phyloP scores from a whole-genome alignment of 768 basidiomycete genomes.

The Podaxis sp. region DNA sequence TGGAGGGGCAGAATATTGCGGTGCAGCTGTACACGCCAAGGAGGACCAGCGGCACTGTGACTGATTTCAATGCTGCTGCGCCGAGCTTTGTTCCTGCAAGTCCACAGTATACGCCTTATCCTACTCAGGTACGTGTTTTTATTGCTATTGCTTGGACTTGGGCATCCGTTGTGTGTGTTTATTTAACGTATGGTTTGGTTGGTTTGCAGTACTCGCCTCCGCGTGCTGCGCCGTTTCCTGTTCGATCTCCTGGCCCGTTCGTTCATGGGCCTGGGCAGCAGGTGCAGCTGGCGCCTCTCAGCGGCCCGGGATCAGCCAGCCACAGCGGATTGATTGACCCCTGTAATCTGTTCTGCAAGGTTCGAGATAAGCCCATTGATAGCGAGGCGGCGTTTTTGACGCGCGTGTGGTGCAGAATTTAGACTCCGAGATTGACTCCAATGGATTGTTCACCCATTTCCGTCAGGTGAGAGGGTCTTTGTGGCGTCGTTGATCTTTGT shows the following conservation, averaged over 20 bases:
- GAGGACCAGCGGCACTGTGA: slow-evolving; percentile 50
- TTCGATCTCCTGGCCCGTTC: slow-evolving; percentile 53
- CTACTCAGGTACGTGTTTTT: slow-evolving; percentile 48
- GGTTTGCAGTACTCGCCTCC: slow-evolving; percentile 30
- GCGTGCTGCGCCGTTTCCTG: slow-evolving; percentile 48
- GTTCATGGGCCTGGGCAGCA: slow-evolving; percentile 90
- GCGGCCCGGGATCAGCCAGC: slow-evolving; percentile 76
- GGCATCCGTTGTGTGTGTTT: slow-evolving; percentile 32
- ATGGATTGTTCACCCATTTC: slow-evolving; percentile 81
- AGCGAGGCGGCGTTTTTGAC: slow-evolving; percentile 3
- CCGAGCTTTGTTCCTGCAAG: slow-evolving; percentile 76
- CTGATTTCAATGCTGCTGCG: slow-evolving; percentile 73
- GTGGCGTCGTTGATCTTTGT: slow-evolving; percentile 13
- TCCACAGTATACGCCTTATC: slow-evolving; percentile 57
- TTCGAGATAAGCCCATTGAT: slow-evolving; percentile 27
- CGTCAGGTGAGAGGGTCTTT: slow-evolving; percentile 52
- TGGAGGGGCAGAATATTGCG: slow-evolving; percentile 83
- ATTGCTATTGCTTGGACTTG: slow-evolving; percentile 4
- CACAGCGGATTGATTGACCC: slow-evolving; percentile 90
- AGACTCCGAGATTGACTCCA: slow-evolving; percentile 82
- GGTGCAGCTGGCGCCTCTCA: slow-evolving; percentile 75
- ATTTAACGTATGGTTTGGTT: slow-evolving; percentile 54
- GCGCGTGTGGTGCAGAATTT: slow-evolving; percentile 59
- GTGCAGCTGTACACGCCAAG: slow-evolving; percentile 76
- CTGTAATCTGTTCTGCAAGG: slow-evolving; percentile 89